These are phyloP conservation scores for Ganoderma resinaceum DNA, from an alignment of 1,284 basidiomycete genomes.

Conservation along the genomic window DNA sequence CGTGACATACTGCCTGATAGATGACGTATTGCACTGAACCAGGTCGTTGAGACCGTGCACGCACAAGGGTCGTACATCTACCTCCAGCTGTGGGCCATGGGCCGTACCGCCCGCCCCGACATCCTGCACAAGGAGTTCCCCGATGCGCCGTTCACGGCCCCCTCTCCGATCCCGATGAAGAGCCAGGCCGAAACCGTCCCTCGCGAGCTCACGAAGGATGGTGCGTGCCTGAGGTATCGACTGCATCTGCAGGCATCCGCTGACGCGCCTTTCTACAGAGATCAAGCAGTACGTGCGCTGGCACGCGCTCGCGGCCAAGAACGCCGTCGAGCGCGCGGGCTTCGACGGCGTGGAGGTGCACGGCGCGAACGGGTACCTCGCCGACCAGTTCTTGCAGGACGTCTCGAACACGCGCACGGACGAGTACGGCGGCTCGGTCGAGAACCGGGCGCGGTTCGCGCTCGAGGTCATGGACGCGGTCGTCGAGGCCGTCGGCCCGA, in stretches of 20 bases:
- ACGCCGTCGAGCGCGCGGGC: slow-evolving; percentile 50
- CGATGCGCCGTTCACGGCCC: neutral
- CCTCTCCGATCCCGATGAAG: neutral
- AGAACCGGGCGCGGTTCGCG: slow-evolving; percentile 59
- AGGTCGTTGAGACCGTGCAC: slow-evolving; percentile 30
- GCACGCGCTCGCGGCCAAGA: slow-evolving; percentile 48
- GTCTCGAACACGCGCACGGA: slow-evolving; percentile 61
- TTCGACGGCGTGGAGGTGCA: slow-evolving; percentile 52
- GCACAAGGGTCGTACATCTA: slow-evolving; percentile 44
- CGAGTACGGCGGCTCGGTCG: slow-evolving; percentile 61
- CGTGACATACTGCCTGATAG: neutral
- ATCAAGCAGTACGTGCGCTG: slow-evolving; percentile 35
- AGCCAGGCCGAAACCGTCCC: neutral
- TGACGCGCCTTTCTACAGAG: neutral
- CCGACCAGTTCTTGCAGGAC: slow-evolving; percentile 52
- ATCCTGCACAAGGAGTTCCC: neutral
- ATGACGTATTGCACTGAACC: neutral
- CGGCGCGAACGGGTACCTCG: slow-evolving; percentile 46
- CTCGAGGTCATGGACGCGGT: slow-evolving; percentile 57
- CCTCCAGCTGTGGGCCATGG: slow-evolving; percentile 45
- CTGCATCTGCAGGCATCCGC: too few species aligned
- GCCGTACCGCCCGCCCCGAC: slow-evolving; percentile 23
- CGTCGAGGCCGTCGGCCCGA: slow-evolving; percentile 43
- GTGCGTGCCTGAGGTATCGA: neutral
- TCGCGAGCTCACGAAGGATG: slow-evolving; percentile 3